phyloP scores from a whole-genome alignment of 192 early-diverging fungal genomes.

The Entomortierella parvispora region DNA sequence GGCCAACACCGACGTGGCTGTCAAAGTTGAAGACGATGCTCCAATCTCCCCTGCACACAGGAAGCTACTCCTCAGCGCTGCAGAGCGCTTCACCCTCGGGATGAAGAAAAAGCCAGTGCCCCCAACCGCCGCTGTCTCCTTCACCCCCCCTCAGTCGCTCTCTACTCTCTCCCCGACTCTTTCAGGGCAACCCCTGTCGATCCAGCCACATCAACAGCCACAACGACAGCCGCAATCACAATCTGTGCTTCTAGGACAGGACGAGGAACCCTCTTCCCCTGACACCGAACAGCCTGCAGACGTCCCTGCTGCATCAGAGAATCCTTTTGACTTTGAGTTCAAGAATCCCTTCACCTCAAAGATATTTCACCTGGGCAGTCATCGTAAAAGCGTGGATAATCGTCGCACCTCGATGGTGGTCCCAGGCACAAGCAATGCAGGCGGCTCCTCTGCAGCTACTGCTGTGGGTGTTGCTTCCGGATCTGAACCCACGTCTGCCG shows the following conservation, averaged over 20 bases:
- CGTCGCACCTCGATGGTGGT: conserved; percentile 1
- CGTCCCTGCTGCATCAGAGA: conserved; percentile 12
- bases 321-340: conserved; percentile 45
- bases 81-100: conserved; percentile 7
- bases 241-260: no score
- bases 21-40: background rate
- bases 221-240: background rate
- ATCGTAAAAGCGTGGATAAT: conserved; percentile 37
- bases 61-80: no score
- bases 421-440: background rate
- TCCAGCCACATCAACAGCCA: background rate
- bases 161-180: no score
- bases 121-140: background rate
- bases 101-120: background rate
- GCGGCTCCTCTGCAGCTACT: background rate
- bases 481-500: background rate
- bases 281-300: conserved; percentile 4
- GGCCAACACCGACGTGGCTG: background rate
- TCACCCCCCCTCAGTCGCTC: background rate
- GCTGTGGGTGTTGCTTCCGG: conserved; percentile 4
- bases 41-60: background rate
- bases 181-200: background rate
- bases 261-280: no score
- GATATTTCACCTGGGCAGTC: conserved; percentile 12
- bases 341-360: conserved; percentile 13